Evolutionary conservation across 805 yeast species (phyloP), one percentile per base, ranked within the genome.

Genomic region (Lipomyces anomalus): DNA sequence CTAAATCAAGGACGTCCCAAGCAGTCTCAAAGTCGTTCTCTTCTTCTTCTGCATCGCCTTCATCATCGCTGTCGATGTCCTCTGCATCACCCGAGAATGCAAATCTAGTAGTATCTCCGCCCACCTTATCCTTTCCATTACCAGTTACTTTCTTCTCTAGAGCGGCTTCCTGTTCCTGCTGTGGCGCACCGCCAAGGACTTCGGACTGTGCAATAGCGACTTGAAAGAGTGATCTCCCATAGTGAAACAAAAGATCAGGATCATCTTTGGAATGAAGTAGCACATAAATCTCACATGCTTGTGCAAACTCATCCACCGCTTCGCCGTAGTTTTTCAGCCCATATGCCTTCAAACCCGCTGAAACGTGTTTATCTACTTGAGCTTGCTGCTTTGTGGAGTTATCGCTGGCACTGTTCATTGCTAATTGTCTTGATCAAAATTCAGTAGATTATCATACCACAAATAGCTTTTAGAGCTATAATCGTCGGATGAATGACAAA

Each of bases 21-120:
- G 96, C 95, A 16, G 81, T 76, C 61, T 84, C 94, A 58, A 90
- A 85, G 57, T 83, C 95, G 16, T 79, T 72, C 52, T 80, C 84
- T n/a, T 58, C 66, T 4, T 61, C 67, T 4, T 59, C 61, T 17
- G 58, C 68, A 24, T 64, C 68, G 4, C 61, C 66, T 6, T 61
- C 46, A 7, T 48, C 59, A 7, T 52, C 61, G 7, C 43, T 52
- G 3, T 57, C 61, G 45, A 48, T 61, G 18, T 57, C 64, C 3
- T 57, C 58, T 4, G 48, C 61, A 22, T 48, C 56, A 4, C 55
- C 61, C 2, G 50, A 56, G 35, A 45, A 57, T 13, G 46, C 41
- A 43, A 54, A 36, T 22, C 50, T 21, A 60, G 18, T 44, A 46
- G 53, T 48, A 17, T 48, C 56, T 36, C 59, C 56, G 34, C 54